phyloP scores from a whole-genome alignment of 257 asterid species.

The Thymus mandschuricus region DNA sequence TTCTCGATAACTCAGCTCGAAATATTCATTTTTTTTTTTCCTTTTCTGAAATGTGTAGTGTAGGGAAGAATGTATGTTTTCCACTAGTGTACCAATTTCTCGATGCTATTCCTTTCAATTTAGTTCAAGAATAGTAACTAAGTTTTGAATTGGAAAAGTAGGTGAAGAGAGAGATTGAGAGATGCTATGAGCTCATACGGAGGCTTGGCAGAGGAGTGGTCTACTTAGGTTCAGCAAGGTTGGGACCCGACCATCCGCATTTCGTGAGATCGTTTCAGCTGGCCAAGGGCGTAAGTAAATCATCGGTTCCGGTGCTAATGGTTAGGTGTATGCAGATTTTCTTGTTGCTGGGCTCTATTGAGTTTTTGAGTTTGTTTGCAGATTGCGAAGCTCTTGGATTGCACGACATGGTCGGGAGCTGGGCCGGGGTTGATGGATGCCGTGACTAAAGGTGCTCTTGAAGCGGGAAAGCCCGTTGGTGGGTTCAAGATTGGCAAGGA shows the following conservation, averaged over 20 bases:
- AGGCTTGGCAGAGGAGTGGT: constrained; percentile 92
- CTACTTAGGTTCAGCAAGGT: constrained; percentile 90
- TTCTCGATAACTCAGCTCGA: neutral
- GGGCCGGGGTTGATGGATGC: constrained; percentile 99
- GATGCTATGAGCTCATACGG: constrained; percentile 76
- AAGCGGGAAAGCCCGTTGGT: constrained; percentile 84
- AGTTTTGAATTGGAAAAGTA: constrained; percentile 29
- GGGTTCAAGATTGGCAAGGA: constrained; percentile 91
- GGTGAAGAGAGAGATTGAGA: constrained; percentile 88
- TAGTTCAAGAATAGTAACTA: neutral
- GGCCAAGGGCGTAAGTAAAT: constrained; percentile 61
- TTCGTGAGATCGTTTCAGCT: constrained; percentile 59
- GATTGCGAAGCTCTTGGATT: constrained; percentile 73
- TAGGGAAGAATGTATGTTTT: too few species aligned
- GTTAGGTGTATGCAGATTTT: neutral
- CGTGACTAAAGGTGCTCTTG: constrained; percentile 83
- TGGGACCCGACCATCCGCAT: constrained; percentile 77
- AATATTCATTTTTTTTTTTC: neutral
- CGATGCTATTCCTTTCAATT: neutral
- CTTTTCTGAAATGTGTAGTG: too few species aligned
- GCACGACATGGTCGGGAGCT: constrained; percentile 95
- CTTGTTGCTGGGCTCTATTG: constrained; percentile 22
- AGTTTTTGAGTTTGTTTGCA: constrained; percentile 32
- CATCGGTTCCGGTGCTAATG: neutral
- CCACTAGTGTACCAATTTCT: too few species aligned